These are phyloP conservation scores for Wickerhamiella azyma DNA, from an alignment of 805 yeast genomes.

Conservation along the genomic window DNA sequence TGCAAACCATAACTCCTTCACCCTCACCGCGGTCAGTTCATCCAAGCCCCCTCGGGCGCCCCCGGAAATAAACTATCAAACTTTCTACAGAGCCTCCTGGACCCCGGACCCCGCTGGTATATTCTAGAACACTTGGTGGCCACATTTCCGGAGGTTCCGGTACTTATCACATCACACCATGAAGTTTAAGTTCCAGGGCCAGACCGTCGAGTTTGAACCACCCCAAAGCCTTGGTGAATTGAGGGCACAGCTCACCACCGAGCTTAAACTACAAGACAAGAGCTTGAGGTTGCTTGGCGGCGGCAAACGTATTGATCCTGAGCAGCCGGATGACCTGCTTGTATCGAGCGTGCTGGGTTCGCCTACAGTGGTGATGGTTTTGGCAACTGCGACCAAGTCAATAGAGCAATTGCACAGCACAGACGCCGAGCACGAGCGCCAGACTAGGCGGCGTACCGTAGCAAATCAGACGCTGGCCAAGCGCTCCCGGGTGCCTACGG, in stretches of 20 bases:
- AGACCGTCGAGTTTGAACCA: neutral
- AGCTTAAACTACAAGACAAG: neutral
- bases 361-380: slow-evolving; percentile 14
- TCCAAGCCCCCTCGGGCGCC: too few species aligned
- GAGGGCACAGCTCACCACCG: neutral
- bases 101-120: too few species aligned
- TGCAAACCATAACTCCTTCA: too few species aligned
- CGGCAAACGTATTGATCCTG: slow-evolving; percentile 3
- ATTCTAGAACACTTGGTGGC: neutral
- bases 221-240: neutral
- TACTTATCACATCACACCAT: neutral
- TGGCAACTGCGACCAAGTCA: slow-evolving; percentile 22
- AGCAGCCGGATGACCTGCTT: neutral
- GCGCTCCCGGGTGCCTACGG: slow-evolving; percentile 8
- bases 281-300: slow-evolving; percentile 1
- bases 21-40: too few species aligned
- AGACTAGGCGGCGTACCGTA: slow-evolving; percentile 12
- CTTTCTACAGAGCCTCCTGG: too few species aligned
- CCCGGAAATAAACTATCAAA: too few species aligned
- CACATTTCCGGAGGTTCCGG: neutral
- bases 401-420: slow-evolving; percentile 18
- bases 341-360: neutral
- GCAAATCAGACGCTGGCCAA: slow-evolving; percentile 12
- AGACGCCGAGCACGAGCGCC: slow-evolving; percentile 16
- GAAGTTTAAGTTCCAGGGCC: slow-evolving; percentile 4